Base-by-base conservation (phyloP, 768 basidiomycete genomes). In the Leccinum ochraceum region DNA sequence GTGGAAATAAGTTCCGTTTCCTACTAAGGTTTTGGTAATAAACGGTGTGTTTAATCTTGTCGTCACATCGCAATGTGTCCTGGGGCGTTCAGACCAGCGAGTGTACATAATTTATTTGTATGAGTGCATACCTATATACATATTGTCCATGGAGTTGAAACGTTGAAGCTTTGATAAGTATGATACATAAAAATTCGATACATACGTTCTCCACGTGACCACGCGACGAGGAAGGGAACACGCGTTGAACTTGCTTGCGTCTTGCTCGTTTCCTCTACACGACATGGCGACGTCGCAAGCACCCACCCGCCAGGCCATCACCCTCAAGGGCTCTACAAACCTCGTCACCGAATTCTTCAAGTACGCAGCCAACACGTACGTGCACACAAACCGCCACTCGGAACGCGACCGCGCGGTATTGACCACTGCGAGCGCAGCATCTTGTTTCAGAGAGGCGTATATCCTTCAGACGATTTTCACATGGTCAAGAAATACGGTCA, bases 401-500 rank as follows among this genome's bases (percentile, higher is more conserved):
- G 22, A 53, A 26, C 52, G n/a, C 16, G 14, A 53, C 7, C 52
- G 5, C 6, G 8, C 20, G 42, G n/a, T 10, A 20, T 28, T 28
- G 17, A 49, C 24, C n/a, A 9, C n/a, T 1, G 10, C 36, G 30
- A 8, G 24, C 71, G 48, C n/a, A 97, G 94, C 16, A 96, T 98
- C 68, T 79, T 99, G 57, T 99, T 96, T 77, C 95, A 98, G 77
- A 84, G 97, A 49, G 94, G 94, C 60, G 91, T 99, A 20, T 99
- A 98, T 73, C 97, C 97, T 3, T 88, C 93, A 0, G 97, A 98
- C 75, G 97, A 99, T 78, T 99, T 99, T 73, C 90, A 94, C 71
- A 95, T 97, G 93, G 96, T 99, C 61, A 99, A 98, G 76, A 99
- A 98, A 74, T 99, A 98, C 66, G 96, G 97, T 0, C 88, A 98